Evolutionary conservation across 2,329 filamentous ascomycete genomes (phyloP).

Genomic region (Eurotiales sp.): DNA sequence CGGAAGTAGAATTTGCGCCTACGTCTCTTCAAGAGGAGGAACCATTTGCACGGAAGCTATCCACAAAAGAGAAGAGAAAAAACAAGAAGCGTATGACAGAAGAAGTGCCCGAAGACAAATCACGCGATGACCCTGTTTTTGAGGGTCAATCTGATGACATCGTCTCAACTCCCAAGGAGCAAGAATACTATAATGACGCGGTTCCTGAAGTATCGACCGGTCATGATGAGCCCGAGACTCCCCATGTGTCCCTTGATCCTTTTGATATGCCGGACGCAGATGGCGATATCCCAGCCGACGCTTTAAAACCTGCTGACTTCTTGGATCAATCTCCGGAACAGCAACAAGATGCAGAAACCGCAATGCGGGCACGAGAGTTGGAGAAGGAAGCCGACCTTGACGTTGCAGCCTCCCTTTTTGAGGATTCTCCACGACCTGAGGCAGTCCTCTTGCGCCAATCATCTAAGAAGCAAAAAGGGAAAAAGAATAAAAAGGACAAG

Average conservation of each 20-base stretch:
- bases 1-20: not conserved
- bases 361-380: constrained; percentile 6
- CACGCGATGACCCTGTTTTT: not conserved
- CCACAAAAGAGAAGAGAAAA: constrained; percentile 15
- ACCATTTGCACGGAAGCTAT: constrained; percentile 6
- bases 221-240: not conserved
- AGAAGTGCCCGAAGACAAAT: not conserved
- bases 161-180: not conserved
- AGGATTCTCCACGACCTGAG: constrained; percentile 6
- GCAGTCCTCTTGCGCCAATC: constrained; percentile 22
- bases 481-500: constrained; percentile 33
- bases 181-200: not conserved
- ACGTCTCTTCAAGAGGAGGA: constrained; percentile 1
- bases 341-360: constrained; percentile 11
- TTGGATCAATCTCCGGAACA: not conserved
- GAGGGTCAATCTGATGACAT: not conserved
- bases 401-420: constrained; percentile 11
- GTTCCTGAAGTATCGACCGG: not conserved
- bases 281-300: not conserved
- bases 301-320: not conserved
- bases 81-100: constrained; percentile 11
- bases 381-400: constrained; percentile 17
- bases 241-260: constrained; percentile 16
- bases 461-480: constrained; percentile 40
- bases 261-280: constrained; percentile 12